Percentiles rank a stretch among this genome's conserved stretches.
Evolutionary conservation across 257 asterid species (phyloP).

Genomic region (Solanum ossicruentum): DNA sequence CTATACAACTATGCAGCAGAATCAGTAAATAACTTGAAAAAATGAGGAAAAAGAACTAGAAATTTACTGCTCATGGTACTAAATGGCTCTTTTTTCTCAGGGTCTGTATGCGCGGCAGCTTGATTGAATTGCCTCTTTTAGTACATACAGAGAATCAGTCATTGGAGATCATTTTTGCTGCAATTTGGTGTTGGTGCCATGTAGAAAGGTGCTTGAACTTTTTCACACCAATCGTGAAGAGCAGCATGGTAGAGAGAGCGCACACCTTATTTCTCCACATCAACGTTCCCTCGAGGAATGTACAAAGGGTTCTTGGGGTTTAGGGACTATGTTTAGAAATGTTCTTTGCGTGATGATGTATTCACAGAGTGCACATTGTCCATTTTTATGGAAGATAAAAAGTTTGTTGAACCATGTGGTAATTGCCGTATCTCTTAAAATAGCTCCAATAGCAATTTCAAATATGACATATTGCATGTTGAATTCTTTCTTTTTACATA

Average conservation of each 20-base stretch:
- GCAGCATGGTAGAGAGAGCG: neutral
- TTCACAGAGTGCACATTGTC: neutral
- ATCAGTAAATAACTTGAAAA: neutral
- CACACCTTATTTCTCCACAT: neutral
- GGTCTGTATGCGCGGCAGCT: conserved; percentile 15
- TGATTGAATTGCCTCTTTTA: neutral
- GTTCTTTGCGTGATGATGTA: neutral
- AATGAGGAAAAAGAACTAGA: neutral
- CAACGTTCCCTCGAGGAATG: neutral
- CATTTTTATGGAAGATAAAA: neutral
- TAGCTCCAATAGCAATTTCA: neutral
- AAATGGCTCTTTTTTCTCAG: neutral
- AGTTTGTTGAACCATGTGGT: neutral
- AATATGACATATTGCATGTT: neutral
- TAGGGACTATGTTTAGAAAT: neutral
- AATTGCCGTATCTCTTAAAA: neutral
- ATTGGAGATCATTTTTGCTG: neutral
- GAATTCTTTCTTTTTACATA: neutral
- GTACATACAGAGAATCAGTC: neutral
- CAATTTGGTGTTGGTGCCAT: neutral
- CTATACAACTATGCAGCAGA: neutral
- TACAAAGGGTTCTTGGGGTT: neutral
- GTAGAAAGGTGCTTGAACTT: neutral
- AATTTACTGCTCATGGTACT: neutral
- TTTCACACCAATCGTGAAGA: neutral